phyloP scores from a whole-genome alignment of 257 asterid species.

The Fraxinus quadrangulata region DNA sequence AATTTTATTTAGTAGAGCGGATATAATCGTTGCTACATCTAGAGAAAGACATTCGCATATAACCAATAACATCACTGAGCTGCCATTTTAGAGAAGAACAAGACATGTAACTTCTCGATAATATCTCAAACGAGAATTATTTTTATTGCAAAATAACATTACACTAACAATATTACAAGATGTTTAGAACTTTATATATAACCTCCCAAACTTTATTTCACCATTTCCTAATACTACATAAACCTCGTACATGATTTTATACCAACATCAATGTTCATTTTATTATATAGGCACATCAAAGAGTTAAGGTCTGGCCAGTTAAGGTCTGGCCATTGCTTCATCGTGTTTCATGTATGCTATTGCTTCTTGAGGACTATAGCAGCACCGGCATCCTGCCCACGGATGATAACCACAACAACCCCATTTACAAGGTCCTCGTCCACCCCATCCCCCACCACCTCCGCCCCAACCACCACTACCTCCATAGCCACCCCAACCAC shows the following conservation, averaged over 20 bases:
- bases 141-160: background rate
- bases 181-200: background rate
- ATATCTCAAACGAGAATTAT: background rate
- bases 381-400: background rate
- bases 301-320: background rate
- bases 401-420: background rate
- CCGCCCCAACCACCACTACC: constrained; percentile 4
- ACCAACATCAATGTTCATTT: background rate
- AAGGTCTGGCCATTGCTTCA: background rate
- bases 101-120: background rate
- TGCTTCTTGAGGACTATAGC: background rate
- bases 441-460: constrained; percentile 1
- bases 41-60: too few relatives aligned
- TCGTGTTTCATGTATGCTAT: background rate
- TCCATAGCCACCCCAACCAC: background rate
- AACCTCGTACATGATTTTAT: background rate
- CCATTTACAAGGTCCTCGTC: background rate
- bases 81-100: too few relatives aligned
- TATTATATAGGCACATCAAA: background rate
- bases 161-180: background rate
- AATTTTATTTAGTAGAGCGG: too few relatives aligned
- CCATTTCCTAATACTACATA: background rate
- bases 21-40: too few relatives aligned
- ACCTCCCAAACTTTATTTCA: background rate
- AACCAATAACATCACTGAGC: background rate